Base-by-base conservation (phyloP, 1,139 yeast species). In the Citeromyces hawaiiensis region DNA sequence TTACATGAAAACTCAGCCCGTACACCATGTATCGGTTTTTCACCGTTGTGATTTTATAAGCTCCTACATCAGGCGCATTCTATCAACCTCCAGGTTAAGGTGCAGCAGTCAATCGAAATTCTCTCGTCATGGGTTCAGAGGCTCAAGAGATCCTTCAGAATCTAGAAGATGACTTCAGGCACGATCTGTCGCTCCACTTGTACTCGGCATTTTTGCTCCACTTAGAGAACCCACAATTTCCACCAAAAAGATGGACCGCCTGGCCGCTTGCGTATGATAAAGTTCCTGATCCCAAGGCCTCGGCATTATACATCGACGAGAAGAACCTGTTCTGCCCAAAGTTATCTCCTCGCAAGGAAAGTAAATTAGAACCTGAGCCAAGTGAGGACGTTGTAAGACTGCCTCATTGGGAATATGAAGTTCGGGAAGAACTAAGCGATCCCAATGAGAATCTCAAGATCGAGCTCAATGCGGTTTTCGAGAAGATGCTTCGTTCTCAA, bases 111-210 rank as follows among this genome's bases (percentile, higher is more conserved):
- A n/a, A n/a, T n/a, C n/a, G n/a, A n/a, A 4, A 19, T 7, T 19
- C 21, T 19, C 21, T 7, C 4, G 7, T 19, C 21, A 19, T 19
- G 21, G 21, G 7, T 19, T 19, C 36, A 30, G 70, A 65, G 35
- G 45, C 57, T 13, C 49, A 50, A 7, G 54, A 52, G 38, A 51
- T 66, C 4, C 39, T 72, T 4, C 54, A 61, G 10, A 43, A 52
- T 8, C 43, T 72, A 14, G 76, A 75, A 45, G 55, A 56, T 2
- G 68, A 66, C 3, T 68, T 63, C 42, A 53, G 69, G 10, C 52
- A 51, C 11, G 81, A 76, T 50, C 54, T 75, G 29, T 69, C 72
- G 0, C 44, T 70, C 1, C 83, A 76, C 53, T 53, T 76, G 5
- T 76, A 73, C 49, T 63, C 73, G 10, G 44, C 70, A 0, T 56